Percentiles rank a stretch among this genome's conserved stretches.
Conservation (phyloP, 257 asterid genomes). For the Jasminum sambac region DNA sequence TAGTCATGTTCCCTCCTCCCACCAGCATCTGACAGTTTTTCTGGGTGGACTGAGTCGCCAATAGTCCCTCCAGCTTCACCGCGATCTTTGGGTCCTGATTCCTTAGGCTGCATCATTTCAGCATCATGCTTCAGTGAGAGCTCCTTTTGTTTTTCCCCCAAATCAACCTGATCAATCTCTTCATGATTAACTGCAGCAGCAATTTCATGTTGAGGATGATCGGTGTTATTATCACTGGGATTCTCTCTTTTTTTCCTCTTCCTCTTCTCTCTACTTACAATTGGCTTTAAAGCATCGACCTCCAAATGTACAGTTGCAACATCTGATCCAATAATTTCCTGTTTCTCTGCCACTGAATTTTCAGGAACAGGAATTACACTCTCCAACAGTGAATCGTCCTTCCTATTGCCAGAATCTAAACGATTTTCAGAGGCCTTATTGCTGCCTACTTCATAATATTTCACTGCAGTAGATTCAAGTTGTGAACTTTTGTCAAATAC, state of each 20-base stretch:
- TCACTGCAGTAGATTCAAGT: slow-evolving; percentile 22
- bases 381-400: slow-evolving; percentile 24
- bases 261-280: slow-evolving; percentile 17
- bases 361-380: slow-evolving; percentile 6
- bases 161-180: slow-evolving; percentile 16
- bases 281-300: slow-evolving; percentile 1
- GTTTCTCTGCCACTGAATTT: slow-evolving; percentile 14
- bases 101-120: slow-evolving; percentile 20
- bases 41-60: slow-evolving; percentile 5
- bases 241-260: slow-evolving; percentile 20
- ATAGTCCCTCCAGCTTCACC: slow-evolving; percentile 21
- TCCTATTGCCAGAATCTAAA: slow-evolving; percentile 22
- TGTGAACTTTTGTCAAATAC: slow-evolving; percentile 23
- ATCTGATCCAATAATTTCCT: slow-evolving; percentile 26
- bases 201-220: slow-evolving; percentile 3
- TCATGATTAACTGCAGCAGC: slow-evolving; percentile 3
- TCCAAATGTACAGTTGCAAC: slow-evolving; percentile 24
- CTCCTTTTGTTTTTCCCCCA: slow-evolving; percentile 16
- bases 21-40: not conserved
- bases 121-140: slow-evolving; percentile 21
- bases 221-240: not conserved
- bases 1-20: slow-evolving; percentile 15
- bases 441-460: slow-evolving; percentile 21
- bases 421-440: slow-evolving; percentile 17
- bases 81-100: slow-evolving; percentile 2